These are phyloP conservation scores for Penicillium malachiteum DNA, from an alignment of 495 filamentous ascomycete species.

Conservation along the genomic window DNA sequence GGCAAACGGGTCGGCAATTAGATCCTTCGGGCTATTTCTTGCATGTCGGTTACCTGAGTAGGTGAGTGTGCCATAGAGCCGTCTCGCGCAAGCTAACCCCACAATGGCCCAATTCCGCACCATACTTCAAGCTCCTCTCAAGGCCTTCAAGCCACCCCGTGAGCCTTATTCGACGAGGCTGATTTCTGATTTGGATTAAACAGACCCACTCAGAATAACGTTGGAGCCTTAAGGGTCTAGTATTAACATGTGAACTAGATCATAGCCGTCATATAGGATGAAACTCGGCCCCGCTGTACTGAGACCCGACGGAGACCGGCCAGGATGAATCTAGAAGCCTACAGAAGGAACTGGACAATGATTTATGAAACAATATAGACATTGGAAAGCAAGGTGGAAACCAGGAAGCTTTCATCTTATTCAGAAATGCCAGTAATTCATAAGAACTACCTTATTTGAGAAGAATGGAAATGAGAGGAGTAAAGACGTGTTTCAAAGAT, in stretches of 20 bases:
- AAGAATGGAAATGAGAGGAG: conserved; percentile 7
- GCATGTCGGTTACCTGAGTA: background rate
- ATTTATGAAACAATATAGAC: no score
- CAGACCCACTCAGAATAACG: background rate
- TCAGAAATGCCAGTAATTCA: background rate
- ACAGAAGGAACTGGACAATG: background rate
- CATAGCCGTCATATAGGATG: conserved; percentile 3
- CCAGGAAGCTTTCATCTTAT: background rate
- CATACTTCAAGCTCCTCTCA: conserved; percentile 2
- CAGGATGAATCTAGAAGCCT: conserved; percentile 10
- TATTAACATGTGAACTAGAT: conserved; percentile 15
- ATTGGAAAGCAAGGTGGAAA: background rate
- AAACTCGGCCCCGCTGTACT: conserved; percentile 14
- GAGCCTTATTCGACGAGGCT: conserved; percentile 14
- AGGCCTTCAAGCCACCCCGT: conserved; percentile 19
- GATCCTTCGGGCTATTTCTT: background rate
- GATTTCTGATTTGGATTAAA: background rate
- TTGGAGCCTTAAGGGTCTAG: background rate
- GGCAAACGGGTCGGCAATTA: background rate
- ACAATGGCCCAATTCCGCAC: conserved; percentile 7
- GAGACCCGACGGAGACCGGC: conserved; percentile 27
- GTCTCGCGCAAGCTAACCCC: conserved; percentile 4
- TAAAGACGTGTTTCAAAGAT: conserved; percentile 17
- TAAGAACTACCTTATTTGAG: background rate
- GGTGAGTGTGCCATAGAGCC: background rate